Percentiles rank a stretch among this genome's conserved stretches.
phyloP scores from a whole-genome alignment of 495 filamentous ascomycete species.

The Parmelia sp. region DNA sequence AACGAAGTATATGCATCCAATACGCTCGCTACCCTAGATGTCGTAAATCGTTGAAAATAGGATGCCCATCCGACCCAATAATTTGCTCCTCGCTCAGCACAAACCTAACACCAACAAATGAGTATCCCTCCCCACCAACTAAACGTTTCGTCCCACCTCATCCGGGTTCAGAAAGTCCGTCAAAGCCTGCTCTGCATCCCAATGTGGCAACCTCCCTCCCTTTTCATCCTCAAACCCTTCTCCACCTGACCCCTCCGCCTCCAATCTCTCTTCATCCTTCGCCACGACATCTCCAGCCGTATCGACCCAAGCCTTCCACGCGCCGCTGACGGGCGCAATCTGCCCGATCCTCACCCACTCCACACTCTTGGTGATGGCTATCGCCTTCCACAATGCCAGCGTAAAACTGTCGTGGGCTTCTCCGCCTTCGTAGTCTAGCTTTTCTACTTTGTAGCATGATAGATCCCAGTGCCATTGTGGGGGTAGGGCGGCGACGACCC shows the following conservation, averaged over 20 bases:
- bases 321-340: slow-evolving; percentile 34
- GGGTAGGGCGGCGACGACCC: slow-evolving; percentile 42
- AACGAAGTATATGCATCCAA: background rate
- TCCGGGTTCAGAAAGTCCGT: slow-evolving; percentile 14
- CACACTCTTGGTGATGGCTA: slow-evolving; percentile 34
- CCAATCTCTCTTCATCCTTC: background rate
- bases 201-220: slow-evolving; percentile 13
- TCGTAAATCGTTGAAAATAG: slow-evolving; percentile 1
- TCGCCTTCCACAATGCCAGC: slow-evolving; percentile 40
- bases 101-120: background rate
- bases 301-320: slow-evolving; percentile 37
- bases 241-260: background rate
- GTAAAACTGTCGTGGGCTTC: slow-evolving; percentile 34
- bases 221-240: slow-evolving; percentile 10
- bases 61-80: background rate
- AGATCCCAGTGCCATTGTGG: slow-evolving; percentile 37
- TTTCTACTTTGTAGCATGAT: slow-evolving; percentile 32
- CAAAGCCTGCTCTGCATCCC: slow-evolving; percentile 18
- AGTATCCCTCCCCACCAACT: background rate
- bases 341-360: slow-evolving; percentile 34
- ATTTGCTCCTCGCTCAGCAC: background rate
- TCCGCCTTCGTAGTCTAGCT: slow-evolving; percentile 28
- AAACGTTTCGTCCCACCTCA: slow-evolving; percentile 7
- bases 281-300: slow-evolving; percentile 27
- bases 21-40: slow-evolving; percentile 3